Evolutionary conservation across 345 rosid genomes (phyloP), one percentile per base, ranked within the genome.

Genomic region (Noccaea caerulescens): DNA sequence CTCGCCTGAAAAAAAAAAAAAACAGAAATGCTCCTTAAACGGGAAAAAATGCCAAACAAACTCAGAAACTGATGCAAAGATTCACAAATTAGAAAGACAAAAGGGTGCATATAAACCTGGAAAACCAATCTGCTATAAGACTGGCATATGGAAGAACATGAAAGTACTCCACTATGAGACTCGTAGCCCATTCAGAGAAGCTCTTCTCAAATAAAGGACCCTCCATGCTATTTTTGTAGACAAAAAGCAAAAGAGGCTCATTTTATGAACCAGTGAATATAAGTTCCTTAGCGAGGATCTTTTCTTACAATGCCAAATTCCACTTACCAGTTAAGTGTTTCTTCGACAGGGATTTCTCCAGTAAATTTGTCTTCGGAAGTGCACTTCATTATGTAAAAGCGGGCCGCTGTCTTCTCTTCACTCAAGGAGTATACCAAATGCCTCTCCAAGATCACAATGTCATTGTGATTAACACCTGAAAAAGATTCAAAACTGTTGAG

Each of bases 341-440:
- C 87, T 44, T 72, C 77, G 0, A 83, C 62, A 6, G 88, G 83
- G 18, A 68, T 46, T 58, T 69, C 72, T 51, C 68, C 61, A 44
- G 57, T 32, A 64, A 65, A 56, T 10, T 63, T 75, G 2, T 58
- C 73, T 51, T 68, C 13, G 47, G 72, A 71, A 62, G 57, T 65
- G 80, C 83, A 73, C 49, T 83, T 82, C 84, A 88, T 68, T 67
- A 84, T 79, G 79, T 84, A 88, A 69, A 88, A 84, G 30, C 79
- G 68, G 30, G 76, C 42, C 2, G 77, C 50, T 8, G 87, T 79
- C 82, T 82, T 84, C 62, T 79, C 86, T 80, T 79, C 77, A 50
- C 79, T 78, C 70, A 84, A 58, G 18, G 90, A 86, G 34, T 61
- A 78, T 10, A 82, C 82, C 49, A 76, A 71, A 76, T 84, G 83